Evolutionary conservation across 805 yeast genomes (phyloP).

Genomic region (Phaffomyces antillensis): DNA sequence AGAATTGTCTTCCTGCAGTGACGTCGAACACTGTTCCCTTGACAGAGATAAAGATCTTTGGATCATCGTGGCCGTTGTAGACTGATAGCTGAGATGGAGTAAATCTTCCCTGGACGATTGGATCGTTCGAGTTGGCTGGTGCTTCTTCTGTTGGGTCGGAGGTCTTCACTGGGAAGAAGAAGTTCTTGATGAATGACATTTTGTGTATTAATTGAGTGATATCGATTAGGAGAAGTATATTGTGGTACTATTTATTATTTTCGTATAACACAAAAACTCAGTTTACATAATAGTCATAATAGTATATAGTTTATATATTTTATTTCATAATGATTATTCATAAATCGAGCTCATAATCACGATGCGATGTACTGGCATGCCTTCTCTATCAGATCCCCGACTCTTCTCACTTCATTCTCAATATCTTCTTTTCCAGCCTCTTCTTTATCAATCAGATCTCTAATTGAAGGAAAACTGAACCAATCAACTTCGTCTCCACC

Average conservation of each 20-base stretch:
- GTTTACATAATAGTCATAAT: too few species aligned
- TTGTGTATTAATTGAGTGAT: background rate
- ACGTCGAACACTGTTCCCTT: slow-evolving; percentile 84
- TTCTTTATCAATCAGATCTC: slow-evolving; percentile 49
- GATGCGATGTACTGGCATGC: background rate
- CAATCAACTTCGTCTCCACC: slow-evolving; percentile 35
- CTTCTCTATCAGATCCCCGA: background rate
- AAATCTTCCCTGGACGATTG: slow-evolving; percentile 42
- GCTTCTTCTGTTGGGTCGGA: slow-evolving; percentile 15
- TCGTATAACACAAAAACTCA: too few species aligned
- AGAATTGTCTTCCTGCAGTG: slow-evolving; percentile 68
- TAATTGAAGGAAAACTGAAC: slow-evolving; percentile 69
- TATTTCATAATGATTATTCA: background rate
- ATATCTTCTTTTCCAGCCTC: slow-evolving; percentile 1
- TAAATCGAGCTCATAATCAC: background rate
- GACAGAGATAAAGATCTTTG: slow-evolving; percentile 79
- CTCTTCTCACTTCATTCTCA: slow-evolving; percentile 2
- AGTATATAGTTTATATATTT: too few species aligned
- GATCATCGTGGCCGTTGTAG: slow-evolving; percentile 76
- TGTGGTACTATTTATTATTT: too few species aligned
- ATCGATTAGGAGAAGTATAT: too few species aligned
- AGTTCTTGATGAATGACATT: slow-evolving; percentile 23
- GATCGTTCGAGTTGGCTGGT: slow-evolving; percentile 21
- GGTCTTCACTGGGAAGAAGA: slow-evolving; percentile 22
- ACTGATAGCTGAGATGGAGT: slow-evolving; percentile 69